phyloP scores from a whole-genome alignment of 73 alveolate genomes.

The Paramecium primaurelia region DNA sequence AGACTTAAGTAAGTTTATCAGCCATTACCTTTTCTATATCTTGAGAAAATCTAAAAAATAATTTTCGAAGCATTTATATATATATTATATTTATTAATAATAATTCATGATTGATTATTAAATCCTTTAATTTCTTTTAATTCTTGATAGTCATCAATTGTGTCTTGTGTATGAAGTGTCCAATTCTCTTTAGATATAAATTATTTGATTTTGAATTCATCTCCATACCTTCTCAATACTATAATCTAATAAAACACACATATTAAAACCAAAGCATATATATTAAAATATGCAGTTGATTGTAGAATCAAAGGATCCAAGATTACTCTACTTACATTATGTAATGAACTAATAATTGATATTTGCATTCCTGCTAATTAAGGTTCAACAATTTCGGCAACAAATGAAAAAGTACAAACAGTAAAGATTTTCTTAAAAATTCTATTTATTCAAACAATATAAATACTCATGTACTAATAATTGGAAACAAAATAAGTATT shows the following conservation, averaged over 20 bases:
- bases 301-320: not conserved
- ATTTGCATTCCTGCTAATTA: slow-evolving; percentile 39
- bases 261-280: not conserved
- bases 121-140: not conserved
- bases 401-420: not conserved
- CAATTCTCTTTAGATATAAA: slow-evolving; percentile 17
- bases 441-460: not conserved
- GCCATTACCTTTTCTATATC: not conserved
- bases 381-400: slow-evolving; percentile 33
- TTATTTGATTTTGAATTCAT: not conserved
- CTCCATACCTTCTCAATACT: not conserved
- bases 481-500: not conserved
- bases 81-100: not conserved
- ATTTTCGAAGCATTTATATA: not conserved
- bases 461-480: slow-evolving; percentile 6
- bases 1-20: not conserved
- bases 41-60: not conserved
- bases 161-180: not conserved
- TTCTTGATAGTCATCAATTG: not conserved
- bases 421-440: not conserved
- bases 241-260: not conserved
- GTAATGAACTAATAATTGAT: not conserved
- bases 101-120: not conserved
- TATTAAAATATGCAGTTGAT: not conserved
- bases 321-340: not conserved